Base-by-base conservation (phyloP, 768 basidiomycete species). In the Trametes meyenii region DNA sequence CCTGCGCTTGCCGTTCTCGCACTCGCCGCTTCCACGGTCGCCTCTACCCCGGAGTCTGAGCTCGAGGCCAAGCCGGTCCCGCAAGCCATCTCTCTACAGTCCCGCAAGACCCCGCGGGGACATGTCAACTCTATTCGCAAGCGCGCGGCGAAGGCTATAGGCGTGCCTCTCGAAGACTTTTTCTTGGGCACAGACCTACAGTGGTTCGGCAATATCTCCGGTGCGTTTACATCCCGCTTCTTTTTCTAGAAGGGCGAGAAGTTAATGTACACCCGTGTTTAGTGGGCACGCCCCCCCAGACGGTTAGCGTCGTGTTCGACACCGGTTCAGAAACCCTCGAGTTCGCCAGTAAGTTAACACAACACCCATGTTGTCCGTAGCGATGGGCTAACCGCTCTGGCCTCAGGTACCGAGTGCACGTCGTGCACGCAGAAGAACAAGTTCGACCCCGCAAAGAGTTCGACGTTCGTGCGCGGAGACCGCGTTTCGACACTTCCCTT, bases 181-280 rank as follows among this genome's bases (percentile, higher is more conserved):
- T 84, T 83, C 73, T 63, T 76, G 50, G 83, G 83, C 43, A 84
- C 83, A 39, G 84, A 85, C 69, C 76, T 84, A n/a, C 83, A 85
- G 81, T 84, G 82, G 82, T 84, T 78, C 60, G 82, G 82, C 19
- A 79, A 83, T 60, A 78, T 83, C 49, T 75, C 79, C 58, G 76
- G 80, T 81, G 55, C 45, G 65, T 54, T 21, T 4, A 4, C 5
- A 10, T 43, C 46, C 39, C 46, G 17, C 55, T 40, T 26, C 16
- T 33, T 4, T 24, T 13, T 26, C 8, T 26, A 19, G 7, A 10
- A 17, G 55, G 51, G 50, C n/a, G 44, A 58, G 43, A 21, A 42
- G n/a, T 23, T 17, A 44, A 57, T 21, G 39, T 58, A 33, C 29
- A 4, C 19, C 39, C 14, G 23, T 33, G 13, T 17, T 13, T 68